These are phyloP conservation scores for Metschnikowia kofuensis DNA, from an alignment of 805 yeast species.

Conservation along the genomic window DNA sequence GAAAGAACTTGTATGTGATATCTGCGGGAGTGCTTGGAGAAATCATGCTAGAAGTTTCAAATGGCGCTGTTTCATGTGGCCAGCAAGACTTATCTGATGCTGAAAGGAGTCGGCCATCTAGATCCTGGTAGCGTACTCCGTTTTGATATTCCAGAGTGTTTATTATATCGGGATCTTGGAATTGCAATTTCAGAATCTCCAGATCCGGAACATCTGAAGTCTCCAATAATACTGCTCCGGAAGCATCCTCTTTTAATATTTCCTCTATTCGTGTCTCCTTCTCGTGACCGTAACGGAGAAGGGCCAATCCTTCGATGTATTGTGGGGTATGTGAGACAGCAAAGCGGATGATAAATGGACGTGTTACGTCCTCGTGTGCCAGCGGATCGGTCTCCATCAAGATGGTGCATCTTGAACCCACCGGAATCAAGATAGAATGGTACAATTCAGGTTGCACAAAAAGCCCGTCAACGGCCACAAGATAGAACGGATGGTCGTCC, in stretches of 20 bases:
- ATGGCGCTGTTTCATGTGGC: slow-evolving; percentile 21
- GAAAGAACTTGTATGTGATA: slow-evolving; percentile 26
- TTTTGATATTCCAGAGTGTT: slow-evolving; percentile 5
- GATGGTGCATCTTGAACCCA: slow-evolving; percentile 29
- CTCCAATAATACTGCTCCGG: too few relatives aligned
- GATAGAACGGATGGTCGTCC: slow-evolving; percentile 29
- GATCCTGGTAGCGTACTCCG: slow-evolving; percentile 21
- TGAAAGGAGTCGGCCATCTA: slow-evolving; percentile 19
- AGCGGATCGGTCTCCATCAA: slow-evolving; percentile 22
- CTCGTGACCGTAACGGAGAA: slow-evolving; percentile 21
- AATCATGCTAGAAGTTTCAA: slow-evolving; percentile 8
- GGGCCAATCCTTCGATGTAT: slow-evolving; percentile 25
- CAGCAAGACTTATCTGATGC: slow-evolving; percentile 13
- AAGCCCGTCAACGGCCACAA: slow-evolving; percentile 32
- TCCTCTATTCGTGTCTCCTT: too few relatives aligned
- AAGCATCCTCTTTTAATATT: too few relatives aligned
- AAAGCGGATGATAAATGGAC: slow-evolving; percentile 26
- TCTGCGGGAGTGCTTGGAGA: slow-evolving; percentile 18
- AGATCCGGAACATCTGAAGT: too few relatives aligned
- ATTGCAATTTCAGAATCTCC: too few relatives aligned
- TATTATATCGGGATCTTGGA: too few relatives aligned
- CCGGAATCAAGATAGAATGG: slow-evolving; percentile 28
- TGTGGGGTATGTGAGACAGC: slow-evolving; percentile 29
- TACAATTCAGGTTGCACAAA: slow-evolving; percentile 24
- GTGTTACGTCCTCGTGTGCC: slow-evolving; percentile 15